Evolutionary conservation across 2,329 filamentous ascomycete genomes (phyloP), one percentile per base, ranked within the genome.

Genomic region (Xylariaceae sp.): DNA sequence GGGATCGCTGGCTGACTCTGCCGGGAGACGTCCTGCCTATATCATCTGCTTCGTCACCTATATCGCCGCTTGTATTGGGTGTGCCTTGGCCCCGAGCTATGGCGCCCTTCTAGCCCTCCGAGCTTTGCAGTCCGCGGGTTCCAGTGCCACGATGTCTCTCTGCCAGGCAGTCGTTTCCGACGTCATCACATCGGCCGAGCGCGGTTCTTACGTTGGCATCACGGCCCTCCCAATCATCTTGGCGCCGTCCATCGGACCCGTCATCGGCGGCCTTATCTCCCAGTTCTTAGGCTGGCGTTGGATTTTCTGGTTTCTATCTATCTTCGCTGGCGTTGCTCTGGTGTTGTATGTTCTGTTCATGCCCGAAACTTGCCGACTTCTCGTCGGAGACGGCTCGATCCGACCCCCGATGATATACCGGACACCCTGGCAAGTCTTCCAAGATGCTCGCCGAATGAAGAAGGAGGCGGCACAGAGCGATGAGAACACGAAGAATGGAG

Each of bases 111-210:
- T 83, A 1, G 66, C 77, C 9, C 65, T 81, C 0, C 71, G 80
- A 2, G 74, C 74, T 64, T 56, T 81, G 2, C 79, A 83, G 55
- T 78, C 74, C 6, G 71, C 73, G 0, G 79, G 80, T 0, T 78
- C 75, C 47, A 78, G 75, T 51, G 77, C 78, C 1, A 83, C 80
- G 0, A 72, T 84, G 12, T 76, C 82, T 0, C 69, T 86, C 1
- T 68, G 67, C 47, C 67, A 70, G 41, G 81, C 76, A 0, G 75
- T 85, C 1, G 76, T 85, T 2, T 76, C 77, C 1, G 84, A 86
- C 59, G 71, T 83, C 2, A 73, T 77, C 1, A 81, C 80, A 0
- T 75, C 76, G 2, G 74, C 75, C 0, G 81, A 86, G 62, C 72
- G 83, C 49, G 80, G 80, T 12, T 69, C 72, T 12, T 80, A 80